phyloP scores from a whole-genome alignment of 495 filamentous ascomycete genomes.

The Ascodesmis nigricans region DNA sequence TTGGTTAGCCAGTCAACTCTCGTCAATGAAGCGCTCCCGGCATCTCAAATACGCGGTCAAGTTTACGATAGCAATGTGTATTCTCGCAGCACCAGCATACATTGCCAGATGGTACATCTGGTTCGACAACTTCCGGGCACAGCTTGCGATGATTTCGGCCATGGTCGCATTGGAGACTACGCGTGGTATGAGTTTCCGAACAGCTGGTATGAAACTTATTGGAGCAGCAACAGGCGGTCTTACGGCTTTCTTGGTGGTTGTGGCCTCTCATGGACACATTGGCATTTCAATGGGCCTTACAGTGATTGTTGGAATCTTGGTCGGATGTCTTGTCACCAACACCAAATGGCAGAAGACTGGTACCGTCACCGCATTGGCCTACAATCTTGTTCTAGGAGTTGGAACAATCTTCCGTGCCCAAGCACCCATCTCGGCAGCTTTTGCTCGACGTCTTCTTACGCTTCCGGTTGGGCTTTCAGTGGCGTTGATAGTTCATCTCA shows the following conservation, averaged over 20 bases:
- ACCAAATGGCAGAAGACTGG: conserved; percentile 13
- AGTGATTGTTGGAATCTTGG: conserved; percentile 9
- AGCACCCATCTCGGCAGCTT: conserved; percentile 9
- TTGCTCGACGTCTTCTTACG: conserved; percentile 16
- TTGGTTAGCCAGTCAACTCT: conserved; percentile 10
- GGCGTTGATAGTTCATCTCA: conserved; percentile 16
- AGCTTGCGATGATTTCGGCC: conserved; percentile 20
- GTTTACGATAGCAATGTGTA: conserved; percentile 18
- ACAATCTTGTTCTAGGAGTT: conserved; percentile 20
- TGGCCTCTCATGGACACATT: conserved; percentile 6
- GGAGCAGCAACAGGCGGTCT: conserved; percentile 15
- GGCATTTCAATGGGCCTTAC: conserved; percentile 12
- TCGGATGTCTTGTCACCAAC: conserved; percentile 13
- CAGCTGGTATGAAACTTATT: conserved; percentile 18
- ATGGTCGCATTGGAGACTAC: conserved; percentile 22
- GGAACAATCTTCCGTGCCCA: conserved; percentile 14
- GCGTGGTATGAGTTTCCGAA: conserved; percentile 20
- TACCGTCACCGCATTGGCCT: conserved; percentile 17
- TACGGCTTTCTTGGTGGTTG: conserved; percentile 14
- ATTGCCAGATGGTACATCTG: conserved; percentile 16
- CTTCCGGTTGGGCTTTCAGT: conserved; percentile 16
- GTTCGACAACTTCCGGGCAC: conserved; percentile 16
- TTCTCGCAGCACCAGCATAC: conserved; percentile 17
- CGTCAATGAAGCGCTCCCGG: conserved; percentile 13
- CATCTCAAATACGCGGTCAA: conserved; percentile 20